Evolutionary conservation across 2,329 filamentous ascomycete genomes (phyloP).

Genomic region (Penicillium sp.): DNA sequence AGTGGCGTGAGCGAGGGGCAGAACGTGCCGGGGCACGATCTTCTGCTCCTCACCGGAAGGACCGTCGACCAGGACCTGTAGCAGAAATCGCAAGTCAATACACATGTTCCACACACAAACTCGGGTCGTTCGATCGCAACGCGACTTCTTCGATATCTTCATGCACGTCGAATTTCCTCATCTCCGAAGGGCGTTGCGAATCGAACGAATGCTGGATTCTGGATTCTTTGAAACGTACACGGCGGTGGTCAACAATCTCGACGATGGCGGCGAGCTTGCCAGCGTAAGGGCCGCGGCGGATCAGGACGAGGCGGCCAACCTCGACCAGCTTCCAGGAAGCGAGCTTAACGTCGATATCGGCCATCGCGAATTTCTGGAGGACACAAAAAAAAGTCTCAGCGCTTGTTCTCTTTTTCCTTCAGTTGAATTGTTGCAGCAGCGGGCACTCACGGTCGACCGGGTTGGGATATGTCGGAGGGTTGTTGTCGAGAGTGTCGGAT

Average conservation of each 20-base stretch:
- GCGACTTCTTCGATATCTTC: constrained; percentile 5
- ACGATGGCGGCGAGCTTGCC: constrained; percentile 92
- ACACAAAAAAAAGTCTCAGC: constrained; percentile 31
- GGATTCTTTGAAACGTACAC: constrained; percentile 69
- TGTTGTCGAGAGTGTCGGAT: constrained; percentile 46
- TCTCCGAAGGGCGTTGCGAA: not conserved
- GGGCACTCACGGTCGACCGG: constrained; percentile 46
- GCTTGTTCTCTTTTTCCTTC: constrained; percentile 9
- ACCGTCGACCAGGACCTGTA: constrained; percentile 92
- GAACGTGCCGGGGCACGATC: constrained; percentile 82
- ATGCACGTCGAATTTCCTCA: constrained; percentile 3
- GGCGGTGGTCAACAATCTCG: constrained; percentile 99
- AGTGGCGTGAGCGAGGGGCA: constrained; percentile 78
- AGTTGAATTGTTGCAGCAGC: constrained; percentile 15
- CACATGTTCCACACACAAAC: constrained; percentile 8
- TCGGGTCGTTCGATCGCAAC: not conserved
- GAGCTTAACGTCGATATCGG: constrained; percentile 78
- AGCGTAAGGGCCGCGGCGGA: constrained; percentile 77
- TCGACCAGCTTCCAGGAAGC: constrained; percentile 94
- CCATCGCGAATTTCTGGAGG: constrained; percentile 69
- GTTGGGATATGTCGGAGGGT: constrained; percentile 35
- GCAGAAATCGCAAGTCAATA: constrained; percentile 26
- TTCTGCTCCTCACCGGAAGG: constrained; percentile 79
- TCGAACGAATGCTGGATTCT: not conserved
- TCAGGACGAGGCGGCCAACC: constrained; percentile 94